phyloP scores from a whole-genome alignment of 2,329 filamentous ascomycete genomes.

The Monosporascus sp. region DNA sequence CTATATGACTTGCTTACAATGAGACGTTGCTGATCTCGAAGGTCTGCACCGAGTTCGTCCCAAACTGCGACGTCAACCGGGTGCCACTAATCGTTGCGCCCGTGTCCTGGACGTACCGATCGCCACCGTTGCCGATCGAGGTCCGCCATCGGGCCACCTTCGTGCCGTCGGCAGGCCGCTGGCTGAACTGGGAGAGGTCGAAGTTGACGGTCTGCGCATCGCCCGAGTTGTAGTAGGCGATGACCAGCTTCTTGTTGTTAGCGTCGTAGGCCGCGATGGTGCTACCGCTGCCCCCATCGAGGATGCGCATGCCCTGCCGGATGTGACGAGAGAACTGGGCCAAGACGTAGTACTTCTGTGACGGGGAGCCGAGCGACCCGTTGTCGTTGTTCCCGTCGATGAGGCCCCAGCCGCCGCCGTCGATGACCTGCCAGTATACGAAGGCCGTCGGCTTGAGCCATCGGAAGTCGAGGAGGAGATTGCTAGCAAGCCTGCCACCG shows the following conservation, averaged over 20 bases:
- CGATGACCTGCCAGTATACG: slow-evolving; percentile 41
- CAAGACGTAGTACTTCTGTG: slow-evolving; percentile 37
- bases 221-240: slow-evolving; percentile 37
- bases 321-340: slow-evolving; percentile 38
- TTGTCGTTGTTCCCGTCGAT: slow-evolving; percentile 34
- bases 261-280: slow-evolving; percentile 35
- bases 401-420: slow-evolving; percentile 36
- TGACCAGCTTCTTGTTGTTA: slow-evolving; percentile 27
- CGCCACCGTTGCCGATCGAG: slow-evolving; percentile 30
- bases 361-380: slow-evolving; percentile 22
- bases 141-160: slow-evolving; percentile 33
- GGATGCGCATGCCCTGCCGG: slow-evolving; percentile 33
- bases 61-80: slow-evolving; percentile 33
- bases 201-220: slow-evolving; percentile 33
- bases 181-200: slow-evolving; percentile 31
- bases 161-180: slow-evolving; percentile 25
- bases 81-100: slow-evolving; percentile 29
- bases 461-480: slow-evolving; percentile 35
- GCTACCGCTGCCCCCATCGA: slow-evolving; percentile 30
- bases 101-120: slow-evolving; percentile 26
- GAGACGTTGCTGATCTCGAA: slow-evolving; percentile 26
- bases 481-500: slow-evolving; percentile 28
- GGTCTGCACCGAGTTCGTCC: slow-evolving; percentile 30
- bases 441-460: slow-evolving; percentile 37
- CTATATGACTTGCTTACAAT: background rate